Conservation (phyloP, 78 protist species). For the Tieghemostelium lacteum region DNA sequence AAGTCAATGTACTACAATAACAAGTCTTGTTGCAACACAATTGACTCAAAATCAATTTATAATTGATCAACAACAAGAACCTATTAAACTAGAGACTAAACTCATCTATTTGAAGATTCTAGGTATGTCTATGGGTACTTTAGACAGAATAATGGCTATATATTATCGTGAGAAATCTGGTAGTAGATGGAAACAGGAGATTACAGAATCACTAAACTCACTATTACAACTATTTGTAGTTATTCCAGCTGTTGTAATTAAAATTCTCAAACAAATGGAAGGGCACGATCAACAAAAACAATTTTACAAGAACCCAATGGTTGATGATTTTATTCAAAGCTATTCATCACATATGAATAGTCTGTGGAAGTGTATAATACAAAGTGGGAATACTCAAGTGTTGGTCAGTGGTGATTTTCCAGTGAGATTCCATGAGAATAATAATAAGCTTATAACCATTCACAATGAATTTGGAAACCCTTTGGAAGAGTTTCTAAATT, state of each 20-base stretch:
- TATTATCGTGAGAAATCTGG: neutral
- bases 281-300: neutral
- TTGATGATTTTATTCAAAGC: conserved; percentile 11
- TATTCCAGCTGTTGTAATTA: neutral
- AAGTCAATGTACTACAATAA: too few relatives aligned
- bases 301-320: neutral
- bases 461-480: neutral
- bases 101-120: conserved; percentile 8
- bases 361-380: too few relatives aligned
- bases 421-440: neutral
- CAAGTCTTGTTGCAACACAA: too few relatives aligned
- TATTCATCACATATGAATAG: neutral
- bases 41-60: conserved; percentile 2
- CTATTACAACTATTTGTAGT: neutral
- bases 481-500: conserved; percentile 6
- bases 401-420: neutral
- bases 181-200: neutral
- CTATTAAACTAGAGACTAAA: neutral
- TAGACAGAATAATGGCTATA: neutral
- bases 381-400: too few relatives aligned
- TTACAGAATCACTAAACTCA: neutral
- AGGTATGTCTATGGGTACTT: neutral
- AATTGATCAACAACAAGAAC: conserved; percentile 3
- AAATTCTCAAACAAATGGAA: neutral
- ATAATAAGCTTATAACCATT: neutral